phyloP scores from a whole-genome alignment of 192 early-diverging fungal genomes.

The Coemansia interrupta region DNA sequence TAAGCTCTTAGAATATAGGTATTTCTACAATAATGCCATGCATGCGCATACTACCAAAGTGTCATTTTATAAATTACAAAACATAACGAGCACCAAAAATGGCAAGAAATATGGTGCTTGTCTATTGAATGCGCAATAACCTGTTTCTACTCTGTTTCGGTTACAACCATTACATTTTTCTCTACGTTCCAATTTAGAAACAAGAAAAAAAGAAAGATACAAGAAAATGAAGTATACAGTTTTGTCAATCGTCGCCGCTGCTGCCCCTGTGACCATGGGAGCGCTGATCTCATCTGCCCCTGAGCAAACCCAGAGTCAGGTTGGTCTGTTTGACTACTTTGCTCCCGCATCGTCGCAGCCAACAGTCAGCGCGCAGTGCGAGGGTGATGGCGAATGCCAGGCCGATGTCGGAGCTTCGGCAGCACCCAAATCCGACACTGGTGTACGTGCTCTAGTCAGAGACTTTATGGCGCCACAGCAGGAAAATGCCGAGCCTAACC shows the following conservation, averaged over 20 bases:
- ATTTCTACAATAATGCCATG: too few relatives aligned
- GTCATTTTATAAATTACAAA: too few relatives aligned
- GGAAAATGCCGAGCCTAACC: not conserved
- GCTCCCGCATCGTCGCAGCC: not conserved
- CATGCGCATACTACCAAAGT: too few relatives aligned
- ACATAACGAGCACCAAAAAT: too few relatives aligned
- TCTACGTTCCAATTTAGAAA: not conserved
- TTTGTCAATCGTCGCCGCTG: conserved; percentile 7
- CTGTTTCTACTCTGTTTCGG: too few relatives aligned
- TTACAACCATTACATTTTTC: not conserved
- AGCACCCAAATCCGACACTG: not conserved
- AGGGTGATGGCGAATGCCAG: conserved; percentile 38
- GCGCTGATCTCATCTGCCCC: conserved; percentile 11
- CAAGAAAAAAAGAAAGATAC: not conserved
- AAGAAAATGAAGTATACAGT: conserved; percentile 26
- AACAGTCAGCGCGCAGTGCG: conserved; percentile 17
- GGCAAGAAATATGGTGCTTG: too few relatives aligned
- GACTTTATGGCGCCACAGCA: conserved; percentile 10
- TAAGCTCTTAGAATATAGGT: too few relatives aligned
- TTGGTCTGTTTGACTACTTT: conserved; percentile 6
- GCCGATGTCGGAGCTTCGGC: not conserved
- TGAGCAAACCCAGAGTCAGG: not conserved
- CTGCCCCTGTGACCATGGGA: conserved; percentile 3
- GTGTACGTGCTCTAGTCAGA: conserved; percentile 6
- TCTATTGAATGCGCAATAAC: too few relatives aligned